Conservation (phyloP, 306 rosid genomes). For the Malus sieversii region DNA sequence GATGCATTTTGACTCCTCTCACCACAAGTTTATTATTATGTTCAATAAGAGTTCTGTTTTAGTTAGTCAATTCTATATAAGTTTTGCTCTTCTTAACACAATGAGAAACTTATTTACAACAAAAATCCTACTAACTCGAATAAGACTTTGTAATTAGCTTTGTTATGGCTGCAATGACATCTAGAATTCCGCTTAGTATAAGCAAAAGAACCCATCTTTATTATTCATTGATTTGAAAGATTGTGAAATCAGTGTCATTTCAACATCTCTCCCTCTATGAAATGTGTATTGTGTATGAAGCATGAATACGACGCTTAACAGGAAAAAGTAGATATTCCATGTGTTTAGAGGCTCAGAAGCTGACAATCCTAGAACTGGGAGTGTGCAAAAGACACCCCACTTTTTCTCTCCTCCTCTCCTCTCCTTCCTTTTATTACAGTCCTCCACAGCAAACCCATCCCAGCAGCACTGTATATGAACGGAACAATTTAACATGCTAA, state of each 20-base stretch:
- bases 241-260: slow-evolving; percentile 49
- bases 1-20: neutral
- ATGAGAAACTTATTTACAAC: neutral
- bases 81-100: too few species aligned
- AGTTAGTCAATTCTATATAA: too few species aligned
- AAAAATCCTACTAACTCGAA: neutral
- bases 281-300: neutral
- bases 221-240: slow-evolving; percentile 16
- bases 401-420: slow-evolving; percentile 24
- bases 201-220: slow-evolving; percentile 11
- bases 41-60: neutral
- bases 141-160: too few species aligned
- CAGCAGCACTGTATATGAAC: slow-evolving; percentile 16
- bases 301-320: slow-evolving; percentile 28
- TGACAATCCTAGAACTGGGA: slow-evolving; percentile 75
- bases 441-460: slow-evolving; percentile 13
- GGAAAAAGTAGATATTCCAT: slow-evolving; percentile 36
- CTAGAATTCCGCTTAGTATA: accelerated
- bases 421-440: neutral
- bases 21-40: neutral
- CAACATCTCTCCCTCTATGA: slow-evolving; percentile 40
- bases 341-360: slow-evolving; percentile 39
- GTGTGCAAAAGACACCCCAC: slow-evolving; percentile 71
- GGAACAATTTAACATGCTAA: slow-evolving; percentile 43
- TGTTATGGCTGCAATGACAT: neutral